Evolutionary conservation across 331 rosid genomes (phyloP).

Genomic region (Acacia pycnantha): DNA sequence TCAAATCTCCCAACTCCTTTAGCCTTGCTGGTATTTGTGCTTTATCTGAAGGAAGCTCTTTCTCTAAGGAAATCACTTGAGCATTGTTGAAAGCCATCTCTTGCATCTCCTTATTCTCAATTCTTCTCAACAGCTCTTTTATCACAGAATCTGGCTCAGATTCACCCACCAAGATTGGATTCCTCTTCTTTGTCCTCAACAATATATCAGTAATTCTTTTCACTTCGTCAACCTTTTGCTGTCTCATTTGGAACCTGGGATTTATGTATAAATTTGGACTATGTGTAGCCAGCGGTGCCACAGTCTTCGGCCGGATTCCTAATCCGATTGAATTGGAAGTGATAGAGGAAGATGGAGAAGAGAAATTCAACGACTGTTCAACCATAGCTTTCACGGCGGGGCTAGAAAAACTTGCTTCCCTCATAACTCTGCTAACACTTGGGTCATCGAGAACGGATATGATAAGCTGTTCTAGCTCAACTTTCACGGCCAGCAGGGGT

Average conservation of each 20-base stretch:
- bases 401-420: conserved; percentile 93
- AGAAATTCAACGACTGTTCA: conserved; percentile 68
- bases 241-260: conserved; percentile 67
- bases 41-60: conserved; percentile 63
- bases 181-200: conserved; percentile 59
- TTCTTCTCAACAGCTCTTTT: conserved; percentile 64
- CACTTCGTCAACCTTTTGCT: conserved; percentile 66
- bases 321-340: conserved; percentile 64
- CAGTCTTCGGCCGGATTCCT: conserved; percentile 55
- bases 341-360: conserved; percentile 39
- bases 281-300: neutral
- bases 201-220: conserved; percentile 61
- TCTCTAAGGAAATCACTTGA: conserved; percentile 63
- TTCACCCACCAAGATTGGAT: conserved; percentile 92
- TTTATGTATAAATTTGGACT: conserved; percentile 63
- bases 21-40: conserved; percentile 46
- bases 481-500: conserved; percentile 87
- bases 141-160: conserved; percentile 73
- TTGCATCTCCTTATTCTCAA: conserved; percentile 67
- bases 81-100: conserved; percentile 51
- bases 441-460: conserved; percentile 96
- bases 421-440: conserved; percentile 93
- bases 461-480: conserved; percentile 86
- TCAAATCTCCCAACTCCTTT: conserved; percentile 62
- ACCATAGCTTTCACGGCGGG: conserved; percentile 93